Percentiles rank a stretch among this genome's conserved stretches.
phyloP scores from a whole-genome alignment of 148 eudicot species.

The Amaranthus palmeri region DNA sequence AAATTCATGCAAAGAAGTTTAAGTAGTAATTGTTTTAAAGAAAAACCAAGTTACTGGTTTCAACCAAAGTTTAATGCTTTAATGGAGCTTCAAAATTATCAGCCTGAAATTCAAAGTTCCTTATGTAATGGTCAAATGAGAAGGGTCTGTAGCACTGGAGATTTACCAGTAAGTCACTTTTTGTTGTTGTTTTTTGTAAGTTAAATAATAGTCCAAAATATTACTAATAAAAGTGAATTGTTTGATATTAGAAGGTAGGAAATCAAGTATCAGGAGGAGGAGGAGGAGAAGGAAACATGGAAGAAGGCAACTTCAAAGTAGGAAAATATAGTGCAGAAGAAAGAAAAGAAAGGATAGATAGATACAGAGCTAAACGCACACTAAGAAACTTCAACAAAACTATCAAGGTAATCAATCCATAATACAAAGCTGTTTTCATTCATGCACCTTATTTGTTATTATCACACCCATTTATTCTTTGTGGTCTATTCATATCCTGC shows the following conservation, averaged over 20 bases:
- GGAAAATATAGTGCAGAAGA: slow-evolving; percentile 80
- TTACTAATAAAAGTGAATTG: background rate
- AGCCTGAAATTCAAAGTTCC: slow-evolving; percentile 24
- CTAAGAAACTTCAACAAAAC: slow-evolving; percentile 90
- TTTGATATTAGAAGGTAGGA: slow-evolving; percentile 17
- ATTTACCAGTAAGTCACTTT: slow-evolving; percentile 57
- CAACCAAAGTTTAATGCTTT: slow-evolving; percentile 46
- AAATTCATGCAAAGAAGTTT: slow-evolving; percentile 66
- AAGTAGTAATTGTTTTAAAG: slow-evolving; percentile 56
- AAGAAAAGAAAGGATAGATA: slow-evolving; percentile 73
- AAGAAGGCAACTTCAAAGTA: slow-evolving; percentile 69
- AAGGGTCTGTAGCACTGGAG: slow-evolving; percentile 85
- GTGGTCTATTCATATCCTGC: no score
- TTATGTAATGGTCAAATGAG: slow-evolving; percentile 44
- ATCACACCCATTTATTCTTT: no score
- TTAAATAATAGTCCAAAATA: background rate
- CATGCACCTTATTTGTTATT: no score
- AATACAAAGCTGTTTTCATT: no score
- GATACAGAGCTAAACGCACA: slow-evolving; percentile 84
- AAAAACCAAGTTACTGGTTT: slow-evolving; percentile 29
- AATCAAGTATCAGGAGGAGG: slow-evolving; percentile 45
- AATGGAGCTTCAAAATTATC: slow-evolving; percentile 25
- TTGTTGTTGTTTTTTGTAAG: no score
- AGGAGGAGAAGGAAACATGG: slow-evolving; percentile 36
- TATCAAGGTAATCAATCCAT: slow-evolving; percentile 48